Conservation (phyloP, 208 protist genomes). For the Trichomonas gallinae region DNA sequence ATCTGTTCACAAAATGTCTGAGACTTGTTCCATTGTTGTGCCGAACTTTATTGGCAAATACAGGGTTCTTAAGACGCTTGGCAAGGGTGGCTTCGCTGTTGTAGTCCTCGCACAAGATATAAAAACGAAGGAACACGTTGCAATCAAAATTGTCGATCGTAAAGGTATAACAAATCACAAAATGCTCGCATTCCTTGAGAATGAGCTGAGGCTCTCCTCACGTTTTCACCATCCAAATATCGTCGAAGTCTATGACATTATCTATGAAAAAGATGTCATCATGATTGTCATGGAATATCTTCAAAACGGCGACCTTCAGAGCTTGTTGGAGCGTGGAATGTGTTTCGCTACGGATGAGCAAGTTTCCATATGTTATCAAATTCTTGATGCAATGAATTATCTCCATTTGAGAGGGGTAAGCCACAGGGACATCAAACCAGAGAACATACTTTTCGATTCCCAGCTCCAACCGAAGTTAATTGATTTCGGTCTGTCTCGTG, state of each 20-base stretch:
- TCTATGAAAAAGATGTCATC: not conserved
- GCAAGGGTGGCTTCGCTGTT: not conserved
- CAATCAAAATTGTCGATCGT: not conserved
- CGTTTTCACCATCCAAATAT: not conserved
- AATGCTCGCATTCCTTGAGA: not conserved
- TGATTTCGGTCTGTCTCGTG: not conserved
- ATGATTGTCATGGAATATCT: not conserved
- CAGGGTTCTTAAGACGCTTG: not conserved
- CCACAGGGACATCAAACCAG: not conserved
- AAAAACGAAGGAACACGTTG: not conserved
- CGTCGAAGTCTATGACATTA: not conserved
- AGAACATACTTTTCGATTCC: not conserved
- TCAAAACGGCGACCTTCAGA: not conserved
- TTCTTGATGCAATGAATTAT: not conserved
- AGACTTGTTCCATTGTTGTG: no score
- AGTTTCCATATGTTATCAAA: not conserved
- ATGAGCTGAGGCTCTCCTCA: not conserved
- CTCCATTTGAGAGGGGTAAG: not conserved
- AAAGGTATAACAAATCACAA: not conserved
- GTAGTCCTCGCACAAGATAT: not conserved
- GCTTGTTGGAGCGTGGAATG: not conserved
- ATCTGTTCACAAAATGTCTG: no score
- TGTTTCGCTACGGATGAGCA: not conserved
- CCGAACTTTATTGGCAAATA: not conserved
- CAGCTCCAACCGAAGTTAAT: not conserved